Evolutionary conservation across 2,329 filamentous ascomycete species (phyloP), one percentile per base, ranked within the genome.

Genomic region (Ophiocordyceps polyrhachis-furcata): DNA sequence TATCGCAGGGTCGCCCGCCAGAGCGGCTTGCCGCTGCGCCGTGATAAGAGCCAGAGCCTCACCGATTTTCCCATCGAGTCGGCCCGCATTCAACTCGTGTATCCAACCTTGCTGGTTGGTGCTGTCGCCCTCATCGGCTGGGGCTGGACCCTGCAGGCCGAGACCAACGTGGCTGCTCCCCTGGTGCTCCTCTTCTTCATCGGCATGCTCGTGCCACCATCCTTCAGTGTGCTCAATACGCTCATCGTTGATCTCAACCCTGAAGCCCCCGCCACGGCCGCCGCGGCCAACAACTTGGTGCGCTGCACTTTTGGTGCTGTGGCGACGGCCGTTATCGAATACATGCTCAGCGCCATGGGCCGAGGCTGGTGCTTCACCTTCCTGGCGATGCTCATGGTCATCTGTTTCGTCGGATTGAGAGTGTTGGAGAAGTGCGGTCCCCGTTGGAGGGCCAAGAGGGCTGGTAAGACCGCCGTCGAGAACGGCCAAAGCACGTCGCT

Each of bases 1-100:
- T 93, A 83, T 58, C 69, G 76, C 7, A 73, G 81, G 37, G 70
- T 78, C 42, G 81, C 83, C 1, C 67, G 64, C 43, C 68, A 69
- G 29, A 63, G 79, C 15, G 76, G 76, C 6, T 65, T 86, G 46
- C 62, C 65, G 2, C 71, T 85, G 49, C 72, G 74, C 48, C 69
- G 66, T 47, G 76, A 73, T 49, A 73, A 74, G 11, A 69, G 70
- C 19, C 65, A 69, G 48, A 65, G 74, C 50, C 58, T 74, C 42
- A 55, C 57, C 6, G 60, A 62, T 19, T 76, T 74, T 45, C 73
- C 73, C 8, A 71, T 76, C 42, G 73, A 76, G 52, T 61, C 60
- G 29, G 72, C 69, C 0, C 64, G 76, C 31, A 60, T 79, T 32
- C 65, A 76, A 50, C 62, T 72, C 20, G 61, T 76, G 15, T 66